These are phyloP conservation scores for Acidiella bohemica DNA, from an alignment of 495 filamentous ascomycete species.

Conservation along the genomic window DNA sequence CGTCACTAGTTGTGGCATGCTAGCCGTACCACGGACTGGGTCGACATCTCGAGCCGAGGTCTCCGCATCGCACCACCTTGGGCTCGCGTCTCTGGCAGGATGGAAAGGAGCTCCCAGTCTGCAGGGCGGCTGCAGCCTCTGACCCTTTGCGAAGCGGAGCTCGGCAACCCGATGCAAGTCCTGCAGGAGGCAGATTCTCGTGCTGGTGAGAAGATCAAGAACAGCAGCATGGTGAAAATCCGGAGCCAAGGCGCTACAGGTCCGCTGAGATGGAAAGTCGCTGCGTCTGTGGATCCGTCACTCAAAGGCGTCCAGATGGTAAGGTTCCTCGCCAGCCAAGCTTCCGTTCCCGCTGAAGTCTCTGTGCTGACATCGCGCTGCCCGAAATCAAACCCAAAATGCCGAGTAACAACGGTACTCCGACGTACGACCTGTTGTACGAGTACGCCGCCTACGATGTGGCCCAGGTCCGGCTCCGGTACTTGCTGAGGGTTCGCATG, in stretches of 20 bases:
- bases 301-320: conserved; percentile 54
- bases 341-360: too few relatives aligned
- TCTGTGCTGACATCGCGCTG: too few relatives aligned
- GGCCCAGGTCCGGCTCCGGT: conserved; percentile 61
- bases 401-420: too few relatives aligned
- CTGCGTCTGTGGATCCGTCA: conserved; percentile 43
- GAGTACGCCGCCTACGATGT: conserved; percentile 75
- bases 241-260: conserved; percentile 47
- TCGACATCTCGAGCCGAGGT: conserved; percentile 71
- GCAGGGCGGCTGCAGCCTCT: conserved; percentile 41
- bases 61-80: conserved; percentile 78
- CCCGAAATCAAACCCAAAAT: too few relatives aligned
- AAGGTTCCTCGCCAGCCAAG: too few relatives aligned
- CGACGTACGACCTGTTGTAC: too few relatives aligned
- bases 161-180: conserved; percentile 56
- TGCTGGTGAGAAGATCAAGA: conserved; percentile 50
- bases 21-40: conserved; percentile 63
- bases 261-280: conserved; percentile 65
- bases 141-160: conserved; percentile 67
- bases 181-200: conserved; percentile 38
- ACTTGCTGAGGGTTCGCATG: conserved; percentile 56
- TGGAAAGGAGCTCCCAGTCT: too few relatives aligned
- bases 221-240: conserved; percentile 48
- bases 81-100: conserved; percentile 65
- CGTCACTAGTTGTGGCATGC: conserved; percentile 78